These are phyloP conservation scores for Effrenium voratum DNA, from an alignment of 73 alveolate species.

Conservation along the genomic window DNA sequence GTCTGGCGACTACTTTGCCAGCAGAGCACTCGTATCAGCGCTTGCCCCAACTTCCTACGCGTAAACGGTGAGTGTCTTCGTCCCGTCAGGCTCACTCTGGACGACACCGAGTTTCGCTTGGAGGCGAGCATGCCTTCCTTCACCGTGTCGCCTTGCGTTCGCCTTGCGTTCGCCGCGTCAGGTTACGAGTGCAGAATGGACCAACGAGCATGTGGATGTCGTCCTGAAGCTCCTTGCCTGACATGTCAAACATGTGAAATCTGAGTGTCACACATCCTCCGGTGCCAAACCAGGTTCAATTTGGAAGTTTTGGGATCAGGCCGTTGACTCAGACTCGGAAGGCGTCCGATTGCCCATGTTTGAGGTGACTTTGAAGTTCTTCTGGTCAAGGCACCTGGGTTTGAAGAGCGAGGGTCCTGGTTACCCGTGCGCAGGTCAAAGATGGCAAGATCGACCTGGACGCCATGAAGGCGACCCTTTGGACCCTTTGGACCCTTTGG, in stretches of 20 bases:
- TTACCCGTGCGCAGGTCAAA: background rate
- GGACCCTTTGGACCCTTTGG: too few species aligned
- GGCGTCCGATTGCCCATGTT: too few species aligned
- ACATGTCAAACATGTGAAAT: background rate
- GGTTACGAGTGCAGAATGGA: background rate
- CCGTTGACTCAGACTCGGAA: too few species aligned
- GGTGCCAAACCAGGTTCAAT: too few species aligned
- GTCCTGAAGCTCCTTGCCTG: background rate
- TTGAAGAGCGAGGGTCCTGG: too few species aligned
- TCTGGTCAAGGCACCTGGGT: too few species aligned
- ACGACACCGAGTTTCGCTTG: background rate
- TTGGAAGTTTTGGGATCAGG: too few species aligned
- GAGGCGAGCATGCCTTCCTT: background rate
- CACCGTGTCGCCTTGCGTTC: too few species aligned
- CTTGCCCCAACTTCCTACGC: background rate
- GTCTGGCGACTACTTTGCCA: background rate
- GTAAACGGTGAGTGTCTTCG: too few species aligned
- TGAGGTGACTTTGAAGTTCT: too few species aligned
- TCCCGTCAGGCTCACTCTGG: background rate
- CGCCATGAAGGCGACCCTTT: background rate
- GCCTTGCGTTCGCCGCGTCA: too few species aligned
- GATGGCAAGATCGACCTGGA: background rate
- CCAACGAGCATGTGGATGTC: background rate
- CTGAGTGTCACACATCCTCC: too few species aligned
- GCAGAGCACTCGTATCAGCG: constrained; percentile 25